Evolutionary conservation across 192 early-diverging fungal genomes (phyloP).

Genomic region (Rhizophagus sp.): DNA sequence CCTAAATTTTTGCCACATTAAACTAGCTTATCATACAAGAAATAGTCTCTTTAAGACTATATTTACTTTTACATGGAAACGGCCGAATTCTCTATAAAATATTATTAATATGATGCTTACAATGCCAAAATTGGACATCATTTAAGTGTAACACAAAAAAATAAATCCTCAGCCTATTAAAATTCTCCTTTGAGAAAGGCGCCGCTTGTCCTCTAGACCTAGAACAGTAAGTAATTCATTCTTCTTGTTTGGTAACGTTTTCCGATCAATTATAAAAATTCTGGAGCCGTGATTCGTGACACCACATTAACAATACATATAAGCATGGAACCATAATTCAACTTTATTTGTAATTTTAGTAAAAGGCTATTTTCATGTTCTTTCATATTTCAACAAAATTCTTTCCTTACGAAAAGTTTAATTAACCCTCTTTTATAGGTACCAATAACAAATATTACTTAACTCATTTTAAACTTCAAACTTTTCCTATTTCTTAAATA

Average conservation of each 20-base stretch:
- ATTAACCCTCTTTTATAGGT: background rate
- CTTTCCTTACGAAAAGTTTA: background rate
- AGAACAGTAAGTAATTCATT: background rate
- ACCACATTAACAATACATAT: background rate
- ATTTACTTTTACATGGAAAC: no score
- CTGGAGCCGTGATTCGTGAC: background rate
- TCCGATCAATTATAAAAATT: background rate
- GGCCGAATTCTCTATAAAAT: no score
- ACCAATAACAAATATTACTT: background rate
- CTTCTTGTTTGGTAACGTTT: background rate
- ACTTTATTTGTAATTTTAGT: background rate
- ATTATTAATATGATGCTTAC: no score
- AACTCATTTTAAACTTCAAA: background rate
- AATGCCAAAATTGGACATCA: no score
- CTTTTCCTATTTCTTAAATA: background rate
- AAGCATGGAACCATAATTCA: background rate
- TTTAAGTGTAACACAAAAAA: no score
- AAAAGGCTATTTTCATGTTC: background rate
- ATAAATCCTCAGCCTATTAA: no score
- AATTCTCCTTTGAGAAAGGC: no score
- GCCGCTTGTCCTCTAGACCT: background rate
- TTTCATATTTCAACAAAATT: background rate
- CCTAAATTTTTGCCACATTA: no score
- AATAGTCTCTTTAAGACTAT: no score
- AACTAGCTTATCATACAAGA: no score